Percentiles rank a stretch among this genome's conserved stretches.
Conservation (phyloP, 139 green algal genomes). For the Raphidocelis subcapitata region DNA sequence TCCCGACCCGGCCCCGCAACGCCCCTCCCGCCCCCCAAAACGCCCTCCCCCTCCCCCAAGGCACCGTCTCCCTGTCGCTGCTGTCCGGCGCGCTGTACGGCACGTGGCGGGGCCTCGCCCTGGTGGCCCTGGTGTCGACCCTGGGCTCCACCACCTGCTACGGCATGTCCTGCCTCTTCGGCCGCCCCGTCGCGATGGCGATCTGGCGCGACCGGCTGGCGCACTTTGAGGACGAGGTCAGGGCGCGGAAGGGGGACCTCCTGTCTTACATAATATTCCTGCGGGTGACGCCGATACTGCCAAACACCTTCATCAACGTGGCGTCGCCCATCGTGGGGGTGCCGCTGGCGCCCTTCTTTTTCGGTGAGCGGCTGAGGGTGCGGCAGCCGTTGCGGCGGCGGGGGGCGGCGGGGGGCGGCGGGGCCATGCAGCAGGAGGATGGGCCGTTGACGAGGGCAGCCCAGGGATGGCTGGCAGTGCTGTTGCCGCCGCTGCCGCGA, state of each 20-base stretch:
- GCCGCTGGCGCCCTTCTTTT: conserved; percentile 47
- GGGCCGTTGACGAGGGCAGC: not conserved
- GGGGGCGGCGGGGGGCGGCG: not conserved
- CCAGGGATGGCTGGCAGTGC: too few species aligned
- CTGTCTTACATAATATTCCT: conserved; percentile 82
- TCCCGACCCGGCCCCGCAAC: too few species aligned
- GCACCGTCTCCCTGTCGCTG: conserved; percentile 68
- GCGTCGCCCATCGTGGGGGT: conserved; percentile 72
- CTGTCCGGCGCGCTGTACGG: conserved; percentile 72
- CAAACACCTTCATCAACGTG: conserved; percentile 83
- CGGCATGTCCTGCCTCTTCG: conserved; percentile 34
- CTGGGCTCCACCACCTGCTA: conserved; percentile 45
- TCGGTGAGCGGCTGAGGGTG: conserved; percentile 35
- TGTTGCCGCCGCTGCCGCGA: too few species aligned
- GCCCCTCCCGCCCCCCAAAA: too few species aligned
- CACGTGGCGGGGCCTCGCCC: conserved; percentile 22
- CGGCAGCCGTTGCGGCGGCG: not conserved
- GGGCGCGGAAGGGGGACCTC: conserved; percentile 39
- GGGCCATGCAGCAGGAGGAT: not conserved
- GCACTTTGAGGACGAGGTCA: conserved; percentile 51
- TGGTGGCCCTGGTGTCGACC: conserved; percentile 56
- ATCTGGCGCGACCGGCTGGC: conserved; percentile 54
- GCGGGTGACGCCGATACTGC: conserved; percentile 72
- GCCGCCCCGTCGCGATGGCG: conserved; percentile 40
- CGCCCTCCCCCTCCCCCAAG: too few species aligned